Percentiles rank a stretch among this genome's conserved stretches.
Evolutionary conservation across 75 land plant genomes (phyloP).

Genomic region (Chamaecyparis obtusa): DNA sequence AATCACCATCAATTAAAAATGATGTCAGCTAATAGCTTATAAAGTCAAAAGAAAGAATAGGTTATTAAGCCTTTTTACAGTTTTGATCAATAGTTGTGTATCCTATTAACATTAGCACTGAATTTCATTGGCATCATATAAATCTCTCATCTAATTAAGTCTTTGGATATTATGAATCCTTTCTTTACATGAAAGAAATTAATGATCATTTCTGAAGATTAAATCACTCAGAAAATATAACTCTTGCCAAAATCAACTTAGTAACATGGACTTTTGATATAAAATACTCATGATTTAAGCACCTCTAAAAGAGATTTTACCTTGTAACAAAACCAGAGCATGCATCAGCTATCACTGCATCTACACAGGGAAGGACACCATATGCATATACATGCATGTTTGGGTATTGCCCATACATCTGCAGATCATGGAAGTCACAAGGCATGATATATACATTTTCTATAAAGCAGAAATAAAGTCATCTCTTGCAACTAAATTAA

Average conservation of each 20-base stretch:
- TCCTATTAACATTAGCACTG: neutral
- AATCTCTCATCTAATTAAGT: neutral
- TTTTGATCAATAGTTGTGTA: neutral
- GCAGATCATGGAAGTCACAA: conserved; percentile 9
- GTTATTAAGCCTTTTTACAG: neutral
- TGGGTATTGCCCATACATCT: conserved; percentile 72
- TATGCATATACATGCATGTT: conserved; percentile 82
- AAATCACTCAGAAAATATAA: neutral
- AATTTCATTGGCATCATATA: neutral
- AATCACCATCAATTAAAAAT: neutral
- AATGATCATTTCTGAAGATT: neutral
- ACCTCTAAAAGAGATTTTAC: conserved; percentile 23
- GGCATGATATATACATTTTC: neutral
- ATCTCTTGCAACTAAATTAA: neutral
- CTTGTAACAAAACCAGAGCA: conserved; percentile 88
- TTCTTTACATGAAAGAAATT: neutral
- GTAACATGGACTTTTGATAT: neutral
- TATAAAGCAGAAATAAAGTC: neutral
- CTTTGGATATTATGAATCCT: neutral
- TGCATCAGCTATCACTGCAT: conserved; percentile 71
- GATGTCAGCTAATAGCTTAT: neutral
- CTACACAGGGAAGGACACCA: conserved; percentile 94
- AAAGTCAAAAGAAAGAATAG: neutral
- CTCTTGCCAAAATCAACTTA: neutral
- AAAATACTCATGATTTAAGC: neutral